Percentiles rank a stretch among this genome's conserved stretches.
phyloP scores from a whole-genome alignment of 192 early-diverging fungal species.

The Globomyces pollinis-pini region DNA sequence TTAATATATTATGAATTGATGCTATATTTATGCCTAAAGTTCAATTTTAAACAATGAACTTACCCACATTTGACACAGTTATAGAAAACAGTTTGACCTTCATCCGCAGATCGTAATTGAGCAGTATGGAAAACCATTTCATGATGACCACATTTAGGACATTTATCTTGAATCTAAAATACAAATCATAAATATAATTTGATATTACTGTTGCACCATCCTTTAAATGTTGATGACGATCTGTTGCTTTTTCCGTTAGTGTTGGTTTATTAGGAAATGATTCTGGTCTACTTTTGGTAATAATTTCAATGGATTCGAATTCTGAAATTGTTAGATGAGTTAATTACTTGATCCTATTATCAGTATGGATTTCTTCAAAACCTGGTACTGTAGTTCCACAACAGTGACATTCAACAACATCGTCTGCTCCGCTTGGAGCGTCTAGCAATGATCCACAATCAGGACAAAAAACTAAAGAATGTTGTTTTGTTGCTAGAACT shows the following conservation, averaged over 20 bases:
- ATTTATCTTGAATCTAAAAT: conserved; percentile 69
- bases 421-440: conserved; percentile 62
- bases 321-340: conserved; percentile 33
- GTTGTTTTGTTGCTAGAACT: background rate
- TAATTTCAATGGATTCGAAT: conserved; percentile 73
- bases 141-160: conserved; percentile 83
- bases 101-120: conserved; percentile 96
- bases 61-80: conserved; percentile 93
- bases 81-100: conserved; percentile 99
- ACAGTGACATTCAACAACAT: conserved; percentile 70
- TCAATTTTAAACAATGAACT: conserved; percentile 10
- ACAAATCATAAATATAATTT: too few relatives aligned
- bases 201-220: conserved; percentile 35
- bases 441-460: conserved; percentile 88
- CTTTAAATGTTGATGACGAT: conserved; percentile 25
- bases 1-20: conserved; percentile 18
- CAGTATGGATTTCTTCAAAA: too few relatives aligned
- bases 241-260: background rate
- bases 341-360: conserved; percentile 51
- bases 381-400: conserved; percentile 64
- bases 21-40: conserved; percentile 15
- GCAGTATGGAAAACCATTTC: conserved; percentile 96
- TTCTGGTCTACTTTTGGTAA: conserved; percentile 65
- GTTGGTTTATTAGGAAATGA: conserved; percentile 62
- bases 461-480: conserved; percentile 76